phyloP scores from a whole-genome alignment of 768 basidiomycete species.

The Leucocoprinus birnbaumii region DNA sequence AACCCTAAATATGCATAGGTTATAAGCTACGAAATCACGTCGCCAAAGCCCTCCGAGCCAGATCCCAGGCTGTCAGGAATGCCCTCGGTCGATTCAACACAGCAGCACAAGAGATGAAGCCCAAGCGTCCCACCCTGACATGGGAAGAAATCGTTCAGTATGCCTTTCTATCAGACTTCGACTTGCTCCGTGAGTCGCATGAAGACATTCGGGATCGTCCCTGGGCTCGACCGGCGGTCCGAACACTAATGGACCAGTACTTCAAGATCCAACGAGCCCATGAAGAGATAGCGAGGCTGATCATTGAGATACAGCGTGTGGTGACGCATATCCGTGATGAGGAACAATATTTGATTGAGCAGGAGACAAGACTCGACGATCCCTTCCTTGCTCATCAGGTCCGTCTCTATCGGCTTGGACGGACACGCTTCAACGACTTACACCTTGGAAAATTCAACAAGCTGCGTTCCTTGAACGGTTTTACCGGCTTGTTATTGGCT shows the following conservation, averaged over 20 bases:
- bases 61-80: constrained; percentile 20
- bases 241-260: constrained; percentile 15
- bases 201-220: constrained; percentile 16
- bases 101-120: constrained; percentile 7
- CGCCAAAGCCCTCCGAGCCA: constrained; percentile 18
- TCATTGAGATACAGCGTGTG: constrained; percentile 15
- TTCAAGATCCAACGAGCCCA: constrained; percentile 16
- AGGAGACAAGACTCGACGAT: too few species aligned
- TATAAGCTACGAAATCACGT: constrained; percentile 27
- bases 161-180: constrained; percentile 21
- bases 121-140: constrained; percentile 13
- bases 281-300: constrained; percentile 16
- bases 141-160: constrained; percentile 26
- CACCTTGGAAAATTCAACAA: too few species aligned
- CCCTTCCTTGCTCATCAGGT: too few species aligned
- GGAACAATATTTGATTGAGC: background rate
- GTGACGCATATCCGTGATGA: constrained; percentile 15
- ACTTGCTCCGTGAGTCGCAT: constrained; percentile 16
- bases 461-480: too few species aligned
- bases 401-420: too few species aligned
- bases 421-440: too few species aligned
- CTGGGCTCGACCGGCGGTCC: constrained; percentile 17
- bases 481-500: too few species aligned
- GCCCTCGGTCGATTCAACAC: constrained; percentile 14
- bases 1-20: too few species aligned